Evolutionary conservation across 2,329 filamentous ascomycete genomes (phyloP), one percentile per base, ranked within the genome.

Genomic region (Neophaeococcomyces aloes): DNA sequence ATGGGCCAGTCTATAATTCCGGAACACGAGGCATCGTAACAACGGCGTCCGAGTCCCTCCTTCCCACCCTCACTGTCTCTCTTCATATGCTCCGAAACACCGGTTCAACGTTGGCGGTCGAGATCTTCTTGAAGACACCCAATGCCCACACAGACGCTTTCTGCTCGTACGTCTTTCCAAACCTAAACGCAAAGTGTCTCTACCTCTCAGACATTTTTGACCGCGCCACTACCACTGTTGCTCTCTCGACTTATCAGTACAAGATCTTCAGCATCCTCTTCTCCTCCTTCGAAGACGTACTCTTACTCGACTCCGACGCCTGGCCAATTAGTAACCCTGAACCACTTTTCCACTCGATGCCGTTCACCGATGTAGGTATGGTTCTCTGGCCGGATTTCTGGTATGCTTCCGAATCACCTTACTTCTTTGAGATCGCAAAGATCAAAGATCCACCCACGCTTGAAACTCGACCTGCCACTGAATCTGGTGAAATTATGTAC

Each of bases 401-500:
- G 66, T 60, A 61, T 19, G 57, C 63, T 3, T 66, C 65, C 0
- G 57, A 61, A 3, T 68, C 67, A 1, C 62, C 63, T 0, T 54
- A 59, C 33, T 71, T 67, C 55, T 74, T 69, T 54, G 55, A 65
- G 23, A 65, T 74, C 34, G 59, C 66, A 8, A 59, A 56, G 33
- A 56, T 62, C 13, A 8, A 49, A 4, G 34, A 52, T 3, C 54
- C 58, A 2, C 61, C 65, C 2, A 51, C 59, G 2, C 48, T 63
- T 11, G 46, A 52, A 1, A 50, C 57, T 17, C 57, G 60, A 15
- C 39, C 61, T 19, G 65, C 64, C 14, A 68, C 67, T 11, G 71
- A 75, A 55, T 66, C 69, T 2, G 69, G 72, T 14, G 64, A 74
- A 39, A 47, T 76, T 2, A 52, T 72, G 4, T 60, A 69, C 44